These are phyloP conservation scores for Ceratocystis harringtonii DNA, from an alignment of 2,329 filamentous ascomycete species.

Conservation along the genomic window DNA sequence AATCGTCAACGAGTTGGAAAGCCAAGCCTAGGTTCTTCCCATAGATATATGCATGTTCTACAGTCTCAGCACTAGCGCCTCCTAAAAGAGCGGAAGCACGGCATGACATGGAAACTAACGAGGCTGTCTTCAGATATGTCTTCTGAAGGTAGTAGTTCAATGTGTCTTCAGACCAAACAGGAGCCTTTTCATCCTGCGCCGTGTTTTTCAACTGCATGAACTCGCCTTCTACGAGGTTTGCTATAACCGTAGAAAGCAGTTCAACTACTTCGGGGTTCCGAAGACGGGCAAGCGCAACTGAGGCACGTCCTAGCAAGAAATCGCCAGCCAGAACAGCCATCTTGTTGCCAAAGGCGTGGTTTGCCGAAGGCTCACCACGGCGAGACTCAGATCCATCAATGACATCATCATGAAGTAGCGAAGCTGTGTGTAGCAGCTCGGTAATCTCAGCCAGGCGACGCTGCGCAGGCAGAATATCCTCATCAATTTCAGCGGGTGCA, in stretches of 20 bases:
- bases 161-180: conserved; percentile 74
- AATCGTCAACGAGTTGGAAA: conserved; percentile 94
- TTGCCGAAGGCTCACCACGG: conserved; percentile 73
- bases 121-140: conserved; percentile 94
- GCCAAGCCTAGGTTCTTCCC: conserved; percentile 87
- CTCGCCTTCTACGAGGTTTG: conserved; percentile 93
- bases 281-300: conserved; percentile 78
- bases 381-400: conserved; percentile 84
- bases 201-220: conserved; percentile 99
- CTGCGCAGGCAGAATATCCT: conserved; percentile 81
- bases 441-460: conserved; percentile 89
- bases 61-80: conserved; percentile 57
- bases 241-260: conserved; percentile 87
- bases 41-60: conserved; percentile 83
- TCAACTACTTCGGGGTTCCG: conserved; percentile 91
- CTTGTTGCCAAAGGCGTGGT: conserved; percentile 94
- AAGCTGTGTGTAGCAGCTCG: conserved; percentile 93
- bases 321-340: conserved; percentile 98
- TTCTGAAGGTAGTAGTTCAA: conserved; percentile 92
- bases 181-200: conserved; percentile 68
- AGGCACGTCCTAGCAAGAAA: conserved; percentile 83
- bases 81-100: conserved; percentile 78
- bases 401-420: conserved; percentile 92
- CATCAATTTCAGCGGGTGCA: conserved; percentile 28
- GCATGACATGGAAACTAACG: conserved; percentile 90